These are phyloP conservation scores for Tolypocladium amazonense DNA, from an alignment of 2,329 filamentous ascomycete species.

Conservation along the genomic window DNA sequence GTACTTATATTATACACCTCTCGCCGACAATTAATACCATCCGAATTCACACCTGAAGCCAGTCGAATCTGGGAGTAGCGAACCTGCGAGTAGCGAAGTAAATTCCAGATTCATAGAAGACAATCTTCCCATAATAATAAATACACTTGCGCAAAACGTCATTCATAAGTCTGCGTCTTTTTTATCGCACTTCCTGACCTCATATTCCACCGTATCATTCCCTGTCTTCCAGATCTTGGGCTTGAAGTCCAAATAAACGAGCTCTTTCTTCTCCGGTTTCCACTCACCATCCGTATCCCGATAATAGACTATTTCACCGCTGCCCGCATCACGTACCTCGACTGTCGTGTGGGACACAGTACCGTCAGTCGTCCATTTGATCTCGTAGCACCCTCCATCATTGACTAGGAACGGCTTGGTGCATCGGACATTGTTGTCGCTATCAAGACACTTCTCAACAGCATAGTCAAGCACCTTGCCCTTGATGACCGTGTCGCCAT, in stretches of 20 bases:
- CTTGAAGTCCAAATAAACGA: conserved; percentile 35
- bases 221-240: conserved; percentile 32
- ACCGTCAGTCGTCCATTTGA: conserved; percentile 27
- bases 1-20: too few species aligned
- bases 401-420: conserved; percentile 27
- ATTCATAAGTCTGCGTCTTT: neutral
- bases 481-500: conserved; percentile 11
- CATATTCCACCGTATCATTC: conserved; percentile 32
- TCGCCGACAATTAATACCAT: too few species aligned
- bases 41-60: too few species aligned
- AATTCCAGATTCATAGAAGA: neutral
- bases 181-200: conserved; percentile 14
- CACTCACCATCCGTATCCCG: conserved; percentile 34
- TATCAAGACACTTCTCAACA: conserved; percentile 28
- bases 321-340: conserved; percentile 23
- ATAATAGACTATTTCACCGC: conserved; percentile 30
- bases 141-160: neutral
- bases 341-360: conserved; percentile 28
- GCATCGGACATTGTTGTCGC: conserved; percentile 26
- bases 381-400: conserved; percentile 26
- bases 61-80: too few species aligned
- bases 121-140: neutral
- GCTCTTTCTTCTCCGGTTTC: conserved; percentile 31
- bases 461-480: conserved; percentile 31
- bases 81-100: too few species aligned